Evolutionary conservation across 2,329 filamentous ascomycete species (phyloP).

Genomic region (Ceratocystis cacaofunesta): DNA sequence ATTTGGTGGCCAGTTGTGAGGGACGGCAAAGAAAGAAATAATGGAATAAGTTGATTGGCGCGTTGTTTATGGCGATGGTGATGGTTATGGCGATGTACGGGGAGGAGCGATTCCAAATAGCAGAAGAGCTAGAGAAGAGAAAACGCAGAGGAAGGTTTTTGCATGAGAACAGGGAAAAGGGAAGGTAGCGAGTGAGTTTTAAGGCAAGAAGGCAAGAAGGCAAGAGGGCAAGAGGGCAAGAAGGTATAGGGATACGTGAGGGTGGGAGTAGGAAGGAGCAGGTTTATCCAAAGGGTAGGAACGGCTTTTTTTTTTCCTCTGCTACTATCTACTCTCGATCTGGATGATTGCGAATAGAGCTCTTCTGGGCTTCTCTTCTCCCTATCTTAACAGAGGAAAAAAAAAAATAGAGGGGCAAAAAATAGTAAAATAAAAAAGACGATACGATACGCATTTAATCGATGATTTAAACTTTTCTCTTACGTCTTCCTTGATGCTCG

Average conservation of each 20-base stretch:
- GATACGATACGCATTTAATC: not conserved
- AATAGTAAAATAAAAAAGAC: not conserved
- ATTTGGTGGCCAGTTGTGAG: not conserved
- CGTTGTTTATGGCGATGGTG: not conserved
- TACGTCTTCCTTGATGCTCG: constrained; percentile 2
- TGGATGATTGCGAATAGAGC: not conserved
- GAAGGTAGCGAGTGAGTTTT: not conserved
- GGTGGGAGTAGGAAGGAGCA: not conserved
- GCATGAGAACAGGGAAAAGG: constrained; percentile 1
- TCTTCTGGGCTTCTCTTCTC: not conserved
- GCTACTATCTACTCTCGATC: not conserved
- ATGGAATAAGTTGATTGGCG: not conserved
- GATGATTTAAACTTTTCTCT: constrained; percentile 1
- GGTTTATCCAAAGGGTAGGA: not conserved
- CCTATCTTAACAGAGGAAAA: not conserved
- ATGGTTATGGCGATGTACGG: not conserved
- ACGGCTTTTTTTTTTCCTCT: not conserved
- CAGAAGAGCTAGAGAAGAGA: not conserved
- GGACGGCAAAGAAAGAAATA: not conserved
- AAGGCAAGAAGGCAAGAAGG: not conserved
- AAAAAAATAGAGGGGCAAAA: not conserved
- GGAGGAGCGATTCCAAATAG: not conserved
- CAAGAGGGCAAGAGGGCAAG: not conserved
- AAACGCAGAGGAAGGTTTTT: not conserved
- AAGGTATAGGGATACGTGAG: too few species aligned